Evolutionary conservation across 2,329 filamentous ascomycete genomes (phyloP), one percentile per base, ranked within the genome.

Genomic region (Rhexocercosporidium sp.): DNA sequence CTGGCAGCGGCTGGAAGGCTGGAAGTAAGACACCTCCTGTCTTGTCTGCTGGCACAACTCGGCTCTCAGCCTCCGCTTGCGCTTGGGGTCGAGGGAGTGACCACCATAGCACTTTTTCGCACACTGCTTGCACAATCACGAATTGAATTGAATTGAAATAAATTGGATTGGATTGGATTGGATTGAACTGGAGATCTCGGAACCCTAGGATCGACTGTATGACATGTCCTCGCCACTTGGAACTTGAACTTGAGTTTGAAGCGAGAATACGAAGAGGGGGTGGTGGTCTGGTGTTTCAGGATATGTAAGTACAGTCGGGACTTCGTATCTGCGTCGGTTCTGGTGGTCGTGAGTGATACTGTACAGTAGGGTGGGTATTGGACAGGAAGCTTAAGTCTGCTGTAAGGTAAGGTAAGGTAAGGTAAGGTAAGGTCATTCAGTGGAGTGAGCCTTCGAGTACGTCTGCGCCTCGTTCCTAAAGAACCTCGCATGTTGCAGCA

Each of bases 21-120:
- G n/a, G n/a, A n/a, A 37, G 53, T 56, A 56, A 56, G 53, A 56
- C 53, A 56, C 53, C 53, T 56, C 53, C 53, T 56, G 53, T 49
- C 49, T 53, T 53, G 49, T 6, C 31, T 16, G 34, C 34, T 37
- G 34, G 34, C 8, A n/a, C 34, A 37, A 37, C 34, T 31, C 29
- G 20, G 12, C 27, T 14, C 47, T 51, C 49, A 53, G 25, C 49
- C 25, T 16, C 49, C 25, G 46, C 14, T n/a, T 6, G 12, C 25
- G 46, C 14, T n/a, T 6, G 12, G 34, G 49, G 31, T 16, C 49
- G 8, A 18, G 31, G 29, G 29, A 4, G 49, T 18, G 27, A 53
- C 49, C 49, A 22, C 8, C 29, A 31, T 9, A 31, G 29, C 29
- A n/a, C n/a, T n/a, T n/a, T 9, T 4, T 31, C 29, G 29, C 29